Evolutionary conservation across 225 moss, liverwort and hornwort genomes (phyloP).

Genomic region (Anthoceros angustus): DNA sequence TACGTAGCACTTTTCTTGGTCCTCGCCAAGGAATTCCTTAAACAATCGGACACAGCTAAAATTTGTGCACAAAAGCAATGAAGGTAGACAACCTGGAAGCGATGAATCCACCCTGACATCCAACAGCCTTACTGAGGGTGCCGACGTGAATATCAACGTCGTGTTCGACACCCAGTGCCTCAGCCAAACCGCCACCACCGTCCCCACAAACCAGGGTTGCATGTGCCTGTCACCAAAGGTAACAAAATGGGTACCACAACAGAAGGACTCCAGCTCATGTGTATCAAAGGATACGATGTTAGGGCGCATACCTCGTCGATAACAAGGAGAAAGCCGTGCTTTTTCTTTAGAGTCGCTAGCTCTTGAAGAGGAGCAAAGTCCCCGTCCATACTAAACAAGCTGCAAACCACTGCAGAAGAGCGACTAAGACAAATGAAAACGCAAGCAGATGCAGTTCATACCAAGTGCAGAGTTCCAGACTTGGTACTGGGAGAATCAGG

Average conservation of each 20-base stretch:
- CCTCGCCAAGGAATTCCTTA: neutral
- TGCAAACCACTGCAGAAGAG: constrained; percentile 15
- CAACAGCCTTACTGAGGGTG: constrained; percentile 89
- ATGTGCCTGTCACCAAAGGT: constrained; percentile 58
- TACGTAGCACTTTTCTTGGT: constrained; percentile 6
- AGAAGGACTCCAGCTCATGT: neutral
- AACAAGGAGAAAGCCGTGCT: constrained; percentile 53
- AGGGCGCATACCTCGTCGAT: constrained; percentile 64
- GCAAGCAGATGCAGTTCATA: neutral
- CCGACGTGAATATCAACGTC: constrained; percentile 88
- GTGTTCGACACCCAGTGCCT: constrained; percentile 84
- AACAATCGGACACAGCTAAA: neutral
- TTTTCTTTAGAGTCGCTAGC: constrained; percentile 49
- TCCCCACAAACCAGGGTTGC: constrained; percentile 92
- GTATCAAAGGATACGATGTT: neutral
- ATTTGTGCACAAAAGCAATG: too few species aligned
- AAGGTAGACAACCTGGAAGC: constrained; percentile 45
- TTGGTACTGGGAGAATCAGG: neutral
- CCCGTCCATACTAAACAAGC: constrained; percentile 99
- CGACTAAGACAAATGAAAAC: neutral
- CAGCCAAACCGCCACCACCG: constrained; percentile 87
- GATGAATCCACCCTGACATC: constrained; percentile 94
- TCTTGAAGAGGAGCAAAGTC: constrained; percentile 73
- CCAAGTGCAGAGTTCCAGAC: too few species aligned
- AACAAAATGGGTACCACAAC: neutral